These are phyloP conservation scores for Coniochaeta sp. DNA, from an alignment of 2,329 filamentous ascomycete genomes.

Conservation along the genomic window DNA sequence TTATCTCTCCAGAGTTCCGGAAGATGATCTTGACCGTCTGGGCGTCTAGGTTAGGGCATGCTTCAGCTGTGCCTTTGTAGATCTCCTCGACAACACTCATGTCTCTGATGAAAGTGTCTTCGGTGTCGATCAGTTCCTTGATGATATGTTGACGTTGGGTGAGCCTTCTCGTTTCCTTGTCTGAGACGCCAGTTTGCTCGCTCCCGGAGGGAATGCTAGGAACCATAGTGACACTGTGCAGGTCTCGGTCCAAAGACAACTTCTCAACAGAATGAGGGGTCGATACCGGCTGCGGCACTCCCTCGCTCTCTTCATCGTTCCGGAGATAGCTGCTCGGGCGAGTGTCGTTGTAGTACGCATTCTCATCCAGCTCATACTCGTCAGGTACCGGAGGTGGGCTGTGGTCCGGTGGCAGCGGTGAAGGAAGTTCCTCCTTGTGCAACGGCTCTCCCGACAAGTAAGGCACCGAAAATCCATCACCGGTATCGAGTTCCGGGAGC, in stretches of 20 bases:
- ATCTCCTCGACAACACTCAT: slow-evolving; percentile 98
- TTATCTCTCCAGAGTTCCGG: slow-evolving; percentile 85
- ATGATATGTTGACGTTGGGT: slow-evolving; percentile 77
- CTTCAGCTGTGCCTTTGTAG: slow-evolving; percentile 86
- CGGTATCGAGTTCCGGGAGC: slow-evolving; percentile 44
- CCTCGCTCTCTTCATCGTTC: slow-evolving; percentile 39
- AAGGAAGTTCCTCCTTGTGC: slow-evolving; percentile 2
- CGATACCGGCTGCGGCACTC: slow-evolving; percentile 32
- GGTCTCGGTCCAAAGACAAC: slow-evolving; percentile 35
- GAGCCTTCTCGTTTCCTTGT: slow-evolving; percentile 62
- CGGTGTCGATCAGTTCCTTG: slow-evolving; percentile 88
- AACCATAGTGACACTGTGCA: slow-evolving; percentile 8
- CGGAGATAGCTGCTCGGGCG: slow-evolving; percentile 33
- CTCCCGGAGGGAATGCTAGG: slow-evolving; percentile 13
- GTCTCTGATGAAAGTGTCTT: slow-evolving; percentile 83
- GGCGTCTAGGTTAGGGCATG: slow-evolving; percentile 68
- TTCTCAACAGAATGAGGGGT: slow-evolving; percentile 40
- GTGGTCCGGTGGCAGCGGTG: slow-evolving; percentile 35
- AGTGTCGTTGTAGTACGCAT: slow-evolving; percentile 34
- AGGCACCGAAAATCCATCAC: slow-evolving; percentile 41
- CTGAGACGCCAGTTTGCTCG: slow-evolving; percentile 34
- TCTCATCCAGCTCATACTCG: slow-evolving; percentile 23
- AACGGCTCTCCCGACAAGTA: slow-evolving; percentile 4
- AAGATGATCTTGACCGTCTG: slow-evolving; percentile 89
- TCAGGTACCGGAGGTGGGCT: slow-evolving; percentile 43